phyloP scores from a whole-genome alignment of 2,329 filamentous ascomycete species.

The Hypoxylon sp. region DNA sequence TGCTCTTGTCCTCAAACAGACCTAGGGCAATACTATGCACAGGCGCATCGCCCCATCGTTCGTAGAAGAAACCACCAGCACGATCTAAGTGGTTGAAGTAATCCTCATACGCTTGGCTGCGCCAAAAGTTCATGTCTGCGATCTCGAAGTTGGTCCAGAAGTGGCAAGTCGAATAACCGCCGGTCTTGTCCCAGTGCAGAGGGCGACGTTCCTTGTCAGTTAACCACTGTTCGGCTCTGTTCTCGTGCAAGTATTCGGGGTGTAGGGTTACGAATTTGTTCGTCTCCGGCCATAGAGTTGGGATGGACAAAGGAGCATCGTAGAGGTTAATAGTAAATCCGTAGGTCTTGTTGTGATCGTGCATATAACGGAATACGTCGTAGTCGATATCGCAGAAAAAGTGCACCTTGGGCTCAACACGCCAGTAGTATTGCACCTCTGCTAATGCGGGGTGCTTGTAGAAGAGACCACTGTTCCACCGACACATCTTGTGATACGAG shows the following conservation, averaged over 20 bases:
- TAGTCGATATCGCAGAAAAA: conserved; percentile 99
- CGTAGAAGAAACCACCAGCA: conserved; percentile 97
- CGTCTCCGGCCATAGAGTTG: conserved; percentile 94
- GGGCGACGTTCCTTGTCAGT: conserved; percentile 80
- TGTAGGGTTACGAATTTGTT: conserved; percentile 87
- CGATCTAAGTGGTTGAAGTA: conserved; percentile 96
- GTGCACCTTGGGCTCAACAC: conserved; percentile 96
- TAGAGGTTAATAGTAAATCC: conserved; percentile 98
- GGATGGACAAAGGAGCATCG: conserved; percentile 86
- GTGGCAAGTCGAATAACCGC: conserved; percentile 97
- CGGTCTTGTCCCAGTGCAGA: conserved; percentile 79
- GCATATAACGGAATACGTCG: conserved; percentile 97
- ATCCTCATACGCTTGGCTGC: conserved; percentile 87
- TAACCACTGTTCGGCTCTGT: conserved; percentile 89
- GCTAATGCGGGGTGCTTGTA: conserved; percentile 92
- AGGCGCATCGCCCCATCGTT: conserved; percentile 97
- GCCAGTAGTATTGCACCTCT: conserved; percentile 93
- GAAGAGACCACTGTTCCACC: conserved; percentile 98
- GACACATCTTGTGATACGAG: conserved; percentile 98
- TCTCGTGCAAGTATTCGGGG: conserved; percentile 79
- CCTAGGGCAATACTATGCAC: conserved; percentile 95
- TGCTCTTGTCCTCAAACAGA: conserved; percentile 87
- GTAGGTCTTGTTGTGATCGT: conserved; percentile 98
- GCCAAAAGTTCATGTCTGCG: conserved; percentile 90
- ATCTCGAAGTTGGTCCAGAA: conserved; percentile 99